These are phyloP conservation scores for Dactylellina drechsleri DNA, from an alignment of 2,329 filamentous ascomycete species.

Conservation along the genomic window DNA sequence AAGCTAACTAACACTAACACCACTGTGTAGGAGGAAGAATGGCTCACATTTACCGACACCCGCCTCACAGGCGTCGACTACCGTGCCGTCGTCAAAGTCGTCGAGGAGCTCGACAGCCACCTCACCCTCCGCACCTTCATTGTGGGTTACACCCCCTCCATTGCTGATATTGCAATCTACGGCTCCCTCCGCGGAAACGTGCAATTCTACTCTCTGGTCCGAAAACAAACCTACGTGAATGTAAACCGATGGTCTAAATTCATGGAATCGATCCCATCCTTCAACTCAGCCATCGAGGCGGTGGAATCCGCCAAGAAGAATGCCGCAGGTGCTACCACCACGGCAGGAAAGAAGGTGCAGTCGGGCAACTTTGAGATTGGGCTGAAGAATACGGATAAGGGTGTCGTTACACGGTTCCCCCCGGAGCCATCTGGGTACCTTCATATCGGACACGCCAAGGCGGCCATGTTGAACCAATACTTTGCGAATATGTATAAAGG, in stretches of 20 bases:
- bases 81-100: constrained; percentile 79
- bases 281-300: constrained; percentile 75
- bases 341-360: constrained; percentile 67
- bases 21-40: constrained; percentile 64
- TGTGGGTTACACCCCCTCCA: constrained; percentile 79
- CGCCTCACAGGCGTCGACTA: constrained; percentile 72
- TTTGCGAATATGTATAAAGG: constrained; percentile 95
- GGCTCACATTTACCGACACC: constrained; percentile 67
- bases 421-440: constrained; percentile 95
- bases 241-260: constrained; percentile 87
- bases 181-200: constrained; percentile 79
- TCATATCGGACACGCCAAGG: constrained; percentile 95
- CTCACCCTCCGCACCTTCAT: constrained; percentile 87
- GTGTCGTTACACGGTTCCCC: constrained; percentile 90
- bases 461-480: constrained; percentile 92
- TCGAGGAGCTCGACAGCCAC: constrained; percentile 84
- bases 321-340: constrained; percentile 60
- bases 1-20: background rate
- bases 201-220: constrained; percentile 80
- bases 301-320: constrained; percentile 76
- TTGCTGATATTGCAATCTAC: constrained; percentile 85
- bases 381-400: constrained; percentile 83
- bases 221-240: constrained; percentile 73
- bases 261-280: constrained; percentile 82
- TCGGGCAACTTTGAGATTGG: constrained; percentile 90